Base-by-base conservation (phyloP, 208 protist species). In the Leishmania lainsoni region DNA sequence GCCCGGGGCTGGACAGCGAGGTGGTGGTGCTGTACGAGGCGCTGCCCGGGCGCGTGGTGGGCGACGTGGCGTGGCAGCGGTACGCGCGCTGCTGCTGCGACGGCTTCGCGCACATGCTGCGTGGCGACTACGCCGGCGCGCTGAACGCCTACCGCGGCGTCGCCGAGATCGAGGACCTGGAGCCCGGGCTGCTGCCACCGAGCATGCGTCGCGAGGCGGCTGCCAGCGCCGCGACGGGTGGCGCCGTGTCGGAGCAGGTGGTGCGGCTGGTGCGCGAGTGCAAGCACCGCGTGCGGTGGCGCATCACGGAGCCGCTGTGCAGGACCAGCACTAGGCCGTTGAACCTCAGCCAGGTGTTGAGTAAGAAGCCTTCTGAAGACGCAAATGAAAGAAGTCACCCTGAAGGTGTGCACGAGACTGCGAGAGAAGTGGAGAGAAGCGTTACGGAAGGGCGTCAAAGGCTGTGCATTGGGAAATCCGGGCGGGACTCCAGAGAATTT, bases 41-140 rank as follows among this genome's bases (percentile, higher is more conserved):
- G 35, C 73, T 85, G 32, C 76, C 71, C 59, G 85, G 83, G 22
- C 49, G 32, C 22, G 80, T 49, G 26, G 76, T 52, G 52, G 70
- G 42, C 51, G 69, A 79, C 42, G 68, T 63, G 58, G 80, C 65
- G 78, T 89, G 88, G 86, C 66, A 70, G 48, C 75, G 76, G 42
- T 89, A 81, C 74, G 59, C 49, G 26, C 68, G 48, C 29, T 73
- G 39, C 71, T 83, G 81, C 75, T 56, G n/a, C 72, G 78, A 77
- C 63, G 88, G 72, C 66, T 92, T 88, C 66, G 68, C 68, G n/a
- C 72, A 52, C 75, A 90, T 90, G 88, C 68, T 86, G 79, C 80
- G 73, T 51, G 86, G 86, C 49, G 78, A 89, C 69, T 92, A 86
- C 81, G 51, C 56, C 3, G 65, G 63, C 2, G 89, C 89, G 72